Evolutionary conservation across 139 green algal species (phyloP).

Genomic region (Chloropicon primus): DNA sequence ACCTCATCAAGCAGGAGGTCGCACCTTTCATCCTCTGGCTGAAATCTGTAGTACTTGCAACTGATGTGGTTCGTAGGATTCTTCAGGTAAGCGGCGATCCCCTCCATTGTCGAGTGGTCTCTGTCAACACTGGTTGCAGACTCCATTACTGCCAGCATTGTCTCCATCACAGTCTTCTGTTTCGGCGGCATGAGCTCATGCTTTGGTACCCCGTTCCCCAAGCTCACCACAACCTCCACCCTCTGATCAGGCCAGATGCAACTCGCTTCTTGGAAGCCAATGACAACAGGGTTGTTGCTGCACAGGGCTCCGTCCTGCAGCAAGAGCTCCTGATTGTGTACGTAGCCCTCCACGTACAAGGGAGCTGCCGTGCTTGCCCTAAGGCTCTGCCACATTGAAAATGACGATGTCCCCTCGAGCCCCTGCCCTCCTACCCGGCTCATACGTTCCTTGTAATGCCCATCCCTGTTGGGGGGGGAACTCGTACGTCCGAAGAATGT

Average conservation of each 20-base stretch:
- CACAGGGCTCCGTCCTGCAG: not conserved
- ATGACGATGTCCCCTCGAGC: not conserved
- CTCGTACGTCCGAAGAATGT: not conserved
- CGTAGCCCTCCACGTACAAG: not conserved
- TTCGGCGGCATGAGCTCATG: not conserved
- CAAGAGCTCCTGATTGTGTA: not conserved
- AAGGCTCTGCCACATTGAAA: not conserved
- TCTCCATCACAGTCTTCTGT: not conserved
- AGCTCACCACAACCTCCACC: not conserved
- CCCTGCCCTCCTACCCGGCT: not conserved
- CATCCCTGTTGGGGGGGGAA: not conserved
- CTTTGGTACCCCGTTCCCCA: not conserved
- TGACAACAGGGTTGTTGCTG: not conserved
- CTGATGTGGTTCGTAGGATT: too few relatives aligned
- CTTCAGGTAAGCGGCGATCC: not conserved
- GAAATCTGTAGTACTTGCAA: not conserved
- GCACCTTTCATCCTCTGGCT: not conserved
- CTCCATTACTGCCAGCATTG: not conserved
- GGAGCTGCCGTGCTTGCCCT: not conserved
- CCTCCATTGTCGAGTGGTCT: not conserved
- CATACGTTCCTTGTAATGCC: not conserved
- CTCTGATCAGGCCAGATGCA: not conserved
- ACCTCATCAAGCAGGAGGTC: not conserved
- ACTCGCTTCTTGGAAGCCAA: not conserved
- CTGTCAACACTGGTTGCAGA: not conserved